Evolutionary conservation across 2,329 filamentous ascomycete species (phyloP).

Genomic region (Aspergillus texensis): DNA sequence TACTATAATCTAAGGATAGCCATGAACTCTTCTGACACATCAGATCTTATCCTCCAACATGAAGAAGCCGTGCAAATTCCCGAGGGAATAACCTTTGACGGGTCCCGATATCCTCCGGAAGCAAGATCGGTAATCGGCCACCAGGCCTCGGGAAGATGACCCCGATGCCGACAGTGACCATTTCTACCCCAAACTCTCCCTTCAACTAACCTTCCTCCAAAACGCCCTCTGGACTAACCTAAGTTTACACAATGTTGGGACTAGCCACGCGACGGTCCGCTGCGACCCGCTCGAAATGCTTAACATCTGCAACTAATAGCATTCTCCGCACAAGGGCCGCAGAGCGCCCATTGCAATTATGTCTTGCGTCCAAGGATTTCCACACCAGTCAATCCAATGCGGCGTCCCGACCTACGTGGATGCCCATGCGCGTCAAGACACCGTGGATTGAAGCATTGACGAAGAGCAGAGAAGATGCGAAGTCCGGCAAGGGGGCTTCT

Average conservation of each 20-base stretch:
- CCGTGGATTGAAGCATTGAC: slow-evolving; percentile 70
- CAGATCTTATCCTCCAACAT: neutral
- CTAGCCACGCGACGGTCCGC: slow-evolving; percentile 22
- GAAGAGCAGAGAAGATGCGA: slow-evolving; percentile 51
- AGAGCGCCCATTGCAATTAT: slow-evolving; percentile 8
- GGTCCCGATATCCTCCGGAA: slow-evolving; percentile 32
- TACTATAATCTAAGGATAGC: neutral
- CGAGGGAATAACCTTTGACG: neutral
- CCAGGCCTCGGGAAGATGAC: slow-evolving; percentile 24
- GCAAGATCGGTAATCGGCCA: slow-evolving; percentile 17
- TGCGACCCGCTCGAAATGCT: slow-evolving; percentile 22
- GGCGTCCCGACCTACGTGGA: slow-evolving; percentile 43
- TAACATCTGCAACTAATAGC: slow-evolving; percentile 15
- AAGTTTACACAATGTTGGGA: slow-evolving; percentile 20
- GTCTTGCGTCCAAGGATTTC: slow-evolving; percentile 25
- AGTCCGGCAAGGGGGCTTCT: slow-evolving; percentile 24
- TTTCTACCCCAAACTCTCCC: neutral
- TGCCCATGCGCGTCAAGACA: slow-evolving; percentile 63
- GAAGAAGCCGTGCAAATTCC: neutral
- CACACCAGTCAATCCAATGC: slow-evolving; percentile 30
- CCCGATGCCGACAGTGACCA: slow-evolving; percentile 6
- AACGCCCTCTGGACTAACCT: neutral
- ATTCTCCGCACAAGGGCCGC: slow-evolving; percentile 11
- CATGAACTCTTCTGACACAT: neutral
- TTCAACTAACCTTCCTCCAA: neutral